Percentiles rank a stretch among this genome's conserved stretches.
These are phyloP conservation scores for Talaromyces pinophilus DNA, from an alignment of 2,329 filamentous ascomycete species.

Conservation along the genomic window DNA sequence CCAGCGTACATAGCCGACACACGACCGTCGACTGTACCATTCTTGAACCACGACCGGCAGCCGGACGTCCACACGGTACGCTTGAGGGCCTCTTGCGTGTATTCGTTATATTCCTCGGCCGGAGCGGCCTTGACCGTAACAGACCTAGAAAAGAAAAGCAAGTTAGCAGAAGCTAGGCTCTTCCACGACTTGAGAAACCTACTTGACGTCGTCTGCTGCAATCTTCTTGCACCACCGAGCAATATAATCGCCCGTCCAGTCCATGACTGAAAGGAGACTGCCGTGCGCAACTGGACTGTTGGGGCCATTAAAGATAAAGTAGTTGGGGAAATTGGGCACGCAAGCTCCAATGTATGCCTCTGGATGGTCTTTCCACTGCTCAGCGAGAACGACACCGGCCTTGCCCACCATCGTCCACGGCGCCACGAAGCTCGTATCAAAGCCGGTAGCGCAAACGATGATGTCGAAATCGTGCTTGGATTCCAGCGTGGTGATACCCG, in stretches of 20 bases:
- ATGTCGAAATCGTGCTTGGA: constrained; percentile 26
- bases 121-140: too few species aligned
- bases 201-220: too few species aligned
- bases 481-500: constrained; percentile 34
- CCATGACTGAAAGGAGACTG: constrained; percentile 23
- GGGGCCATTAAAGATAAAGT: constrained; percentile 30
- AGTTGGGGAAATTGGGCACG: constrained; percentile 52
- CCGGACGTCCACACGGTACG: constrained; percentile 4
- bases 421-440: constrained; percentile 42
- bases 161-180: too few species aligned
- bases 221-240: background rate
- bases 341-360: constrained; percentile 50
- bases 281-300: constrained; percentile 27
- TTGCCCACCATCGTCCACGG: constrained; percentile 47
- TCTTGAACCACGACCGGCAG: constrained; percentile 23
- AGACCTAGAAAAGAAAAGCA: too few species aligned
- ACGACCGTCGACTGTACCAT: constrained; percentile 26
- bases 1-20: constrained; percentile 28
- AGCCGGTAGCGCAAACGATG: constrained; percentile 45
- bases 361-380: constrained; percentile 46
- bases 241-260: constrained; percentile 27
- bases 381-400: constrained; percentile 44
- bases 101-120: constrained; percentile 7
- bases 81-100: background rate
- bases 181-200: too few species aligned